phyloP scores from a whole-genome alignment of 495 filamentous ascomycete genomes.

The Poronia punctata region DNA sequence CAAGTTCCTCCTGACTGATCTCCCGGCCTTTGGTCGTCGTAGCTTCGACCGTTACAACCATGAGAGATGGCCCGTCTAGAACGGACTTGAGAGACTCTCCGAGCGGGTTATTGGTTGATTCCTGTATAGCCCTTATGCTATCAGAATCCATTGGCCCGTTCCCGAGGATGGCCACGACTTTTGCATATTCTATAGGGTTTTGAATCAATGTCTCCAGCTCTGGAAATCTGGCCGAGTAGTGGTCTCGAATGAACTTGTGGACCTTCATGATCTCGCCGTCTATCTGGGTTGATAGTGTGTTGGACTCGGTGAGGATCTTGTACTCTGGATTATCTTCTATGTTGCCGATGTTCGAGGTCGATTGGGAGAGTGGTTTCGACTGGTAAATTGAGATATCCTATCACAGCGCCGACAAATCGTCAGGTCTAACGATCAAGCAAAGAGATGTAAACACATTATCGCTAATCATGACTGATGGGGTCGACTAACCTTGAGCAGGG shows the following conservation, averaged over 20 bases:
- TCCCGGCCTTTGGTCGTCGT: slow-evolving; percentile 77
- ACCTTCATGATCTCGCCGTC: slow-evolving; percentile 87
- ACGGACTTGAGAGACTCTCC: slow-evolving; percentile 67
- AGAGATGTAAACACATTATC: slow-evolving; percentile 44
- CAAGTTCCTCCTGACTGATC: slow-evolving; percentile 67
- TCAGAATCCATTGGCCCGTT: slow-evolving; percentile 86
- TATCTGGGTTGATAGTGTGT: slow-evolving; percentile 79
- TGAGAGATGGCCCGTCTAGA: slow-evolving; percentile 80
- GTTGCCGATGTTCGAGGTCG: slow-evolving; percentile 57
- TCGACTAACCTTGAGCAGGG: slow-evolving; percentile 67
- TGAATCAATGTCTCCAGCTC: slow-evolving; percentile 92
- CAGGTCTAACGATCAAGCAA: slow-evolving; percentile 46
- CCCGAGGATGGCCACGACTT: slow-evolving; percentile 85
- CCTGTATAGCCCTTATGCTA: slow-evolving; percentile 66
- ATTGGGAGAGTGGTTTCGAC: slow-evolving; percentile 56
- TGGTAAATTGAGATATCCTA: slow-evolving; percentile 75
- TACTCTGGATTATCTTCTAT: slow-evolving; percentile 86
- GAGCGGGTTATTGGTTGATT: slow-evolving; percentile 67
- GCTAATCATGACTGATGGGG: slow-evolving; percentile 12
- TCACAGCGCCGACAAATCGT: slow-evolving; percentile 44
- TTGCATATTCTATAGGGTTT: slow-evolving; percentile 90
- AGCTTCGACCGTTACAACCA: slow-evolving; percentile 95
- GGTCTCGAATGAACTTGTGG: slow-evolving; percentile 91
- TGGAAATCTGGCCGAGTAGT: slow-evolving; percentile 90
- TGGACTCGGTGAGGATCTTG: slow-evolving; percentile 72